Evolutionary conservation across 176 grass and related monocot genomes (phyloP).

Genomic region (barley (Hordeum vulgare)): DNA sequence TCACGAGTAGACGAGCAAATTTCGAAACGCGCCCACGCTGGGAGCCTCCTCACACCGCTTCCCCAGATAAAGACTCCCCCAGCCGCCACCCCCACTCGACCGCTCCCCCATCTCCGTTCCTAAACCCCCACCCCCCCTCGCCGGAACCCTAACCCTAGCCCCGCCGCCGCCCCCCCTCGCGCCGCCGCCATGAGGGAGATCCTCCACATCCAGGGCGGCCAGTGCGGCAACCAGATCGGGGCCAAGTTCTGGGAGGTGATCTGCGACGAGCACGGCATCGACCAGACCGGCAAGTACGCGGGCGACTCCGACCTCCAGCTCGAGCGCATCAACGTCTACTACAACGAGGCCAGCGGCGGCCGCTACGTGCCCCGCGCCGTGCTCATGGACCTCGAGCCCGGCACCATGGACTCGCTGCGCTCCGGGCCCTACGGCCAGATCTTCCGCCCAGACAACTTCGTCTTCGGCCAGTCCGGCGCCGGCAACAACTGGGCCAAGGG

Average conservation of each 20-base stretch:
- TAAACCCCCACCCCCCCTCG: neutral
- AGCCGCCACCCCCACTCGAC: neutral
- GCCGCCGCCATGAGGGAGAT: conserved; percentile 72
- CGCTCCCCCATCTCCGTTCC: neutral
- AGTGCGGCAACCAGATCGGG: conserved; percentile 96
- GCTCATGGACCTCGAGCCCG: conserved; percentile 92
- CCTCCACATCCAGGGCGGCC: conserved; percentile 87
- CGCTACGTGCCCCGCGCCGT: conserved; percentile 82
- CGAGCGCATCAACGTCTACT: conserved; percentile 95
- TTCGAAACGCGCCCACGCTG: neutral
- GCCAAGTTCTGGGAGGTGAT: conserved; percentile 98
- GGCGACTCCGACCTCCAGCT: conserved; percentile 87
- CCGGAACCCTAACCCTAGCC: conserved; percentile 25
- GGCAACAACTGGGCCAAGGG: conserved; percentile 98
- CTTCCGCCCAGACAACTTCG: conserved; percentile 93
- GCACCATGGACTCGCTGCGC: conserved; percentile 87
- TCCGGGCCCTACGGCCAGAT: conserved; percentile 75
- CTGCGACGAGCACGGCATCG: conserved; percentile 91
- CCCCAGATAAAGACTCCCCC: conserved; percentile 31
- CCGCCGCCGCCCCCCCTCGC: no score
- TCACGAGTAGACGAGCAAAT: no score
- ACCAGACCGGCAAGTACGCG: conserved; percentile 65
- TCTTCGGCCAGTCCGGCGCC: conserved; percentile 89
- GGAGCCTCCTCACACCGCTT: neutral
- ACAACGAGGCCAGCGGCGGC: conserved; percentile 88